Conservation (phyloP, 2,329 filamentous ascomycete genomes). For the Pleoardoris graminearum region DNA sequence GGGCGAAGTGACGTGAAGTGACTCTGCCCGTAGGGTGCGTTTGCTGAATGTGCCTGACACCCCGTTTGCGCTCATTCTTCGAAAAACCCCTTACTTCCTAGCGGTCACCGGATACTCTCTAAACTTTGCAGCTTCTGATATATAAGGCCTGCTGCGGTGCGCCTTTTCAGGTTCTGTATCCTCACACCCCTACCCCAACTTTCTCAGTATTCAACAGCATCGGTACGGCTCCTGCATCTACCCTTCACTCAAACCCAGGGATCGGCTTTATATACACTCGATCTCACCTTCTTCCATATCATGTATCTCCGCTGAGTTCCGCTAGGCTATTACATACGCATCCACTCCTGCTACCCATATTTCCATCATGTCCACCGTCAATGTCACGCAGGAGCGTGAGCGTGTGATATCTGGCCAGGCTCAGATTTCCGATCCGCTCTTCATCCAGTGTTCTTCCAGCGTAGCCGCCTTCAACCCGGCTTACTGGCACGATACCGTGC, state of each 20-base stretch:
- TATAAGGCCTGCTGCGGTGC: neutral
- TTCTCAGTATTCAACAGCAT: neutral
- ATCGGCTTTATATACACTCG: too few relatives aligned
- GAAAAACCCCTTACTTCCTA: neutral
- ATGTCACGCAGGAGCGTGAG: constrained; percentile 17
- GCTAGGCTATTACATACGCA: neutral
- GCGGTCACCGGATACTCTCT: neutral
- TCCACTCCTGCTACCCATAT: too few relatives aligned
- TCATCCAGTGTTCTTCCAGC: constrained; percentile 10
- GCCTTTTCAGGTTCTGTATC: neutral
- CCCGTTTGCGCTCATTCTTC: neutral
- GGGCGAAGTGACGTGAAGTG: too few relatives aligned
- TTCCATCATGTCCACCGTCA: constrained; percentile 2
- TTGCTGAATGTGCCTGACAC: neutral
- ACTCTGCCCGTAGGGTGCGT: neutral
- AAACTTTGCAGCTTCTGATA: neutral
- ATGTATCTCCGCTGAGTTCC: neutral
- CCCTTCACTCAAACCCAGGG: neutral
- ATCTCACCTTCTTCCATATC: neutral
- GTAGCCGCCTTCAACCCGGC: neutral
- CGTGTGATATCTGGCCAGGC: constrained; percentile 3
- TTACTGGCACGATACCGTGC: constrained; percentile 11
- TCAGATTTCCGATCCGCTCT: constrained; percentile 12
- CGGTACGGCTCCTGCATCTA: neutral
- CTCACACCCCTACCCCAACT: neutral